Conservation (phyloP, 805 yeast species). For the Lachancea fermentati region DNA sequence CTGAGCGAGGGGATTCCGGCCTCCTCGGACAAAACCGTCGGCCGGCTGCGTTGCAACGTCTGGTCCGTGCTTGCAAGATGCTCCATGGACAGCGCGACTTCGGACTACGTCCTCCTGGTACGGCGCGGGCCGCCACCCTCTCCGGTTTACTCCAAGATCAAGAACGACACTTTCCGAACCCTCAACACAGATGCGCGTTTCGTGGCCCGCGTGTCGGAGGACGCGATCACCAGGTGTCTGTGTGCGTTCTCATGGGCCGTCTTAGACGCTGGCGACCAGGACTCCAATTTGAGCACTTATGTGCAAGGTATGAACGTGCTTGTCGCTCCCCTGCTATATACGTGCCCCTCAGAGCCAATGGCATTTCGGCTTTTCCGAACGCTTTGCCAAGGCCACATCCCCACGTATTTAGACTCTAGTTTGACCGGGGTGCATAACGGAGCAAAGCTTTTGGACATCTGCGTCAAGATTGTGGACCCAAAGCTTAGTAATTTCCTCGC, state of each 20-base stretch:
- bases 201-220: conserved; percentile 62
- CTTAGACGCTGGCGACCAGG: conserved; percentile 12
- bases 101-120: conserved; percentile 49
- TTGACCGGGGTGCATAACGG: conserved; percentile 81
- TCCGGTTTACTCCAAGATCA: conserved; percentile 53
- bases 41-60: conserved; percentile 49
- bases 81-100: conserved; percentile 48
- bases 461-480: conserved; percentile 67
- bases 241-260: conserved; percentile 62
- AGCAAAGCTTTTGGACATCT: conserved; percentile 60
- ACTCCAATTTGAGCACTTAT: conserved; percentile 36
- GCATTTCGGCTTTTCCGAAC: conserved; percentile 69
- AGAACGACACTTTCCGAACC: conserved; percentile 82
- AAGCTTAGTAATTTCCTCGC: conserved; percentile 49
- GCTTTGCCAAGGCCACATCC: conserved; percentile 59
- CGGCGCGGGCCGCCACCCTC: conserved; percentile 52
- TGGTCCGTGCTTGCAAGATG: conserved; percentile 76
- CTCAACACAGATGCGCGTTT: conserved; percentile 67
- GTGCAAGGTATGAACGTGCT: conserved; percentile 93
- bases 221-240: conserved; percentile 58
- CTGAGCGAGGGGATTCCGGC: conserved; percentile 23
- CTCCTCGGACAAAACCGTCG: conserved; percentile 14
- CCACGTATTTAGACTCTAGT: conserved; percentile 71
- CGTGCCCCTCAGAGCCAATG: conserved; percentile 76
- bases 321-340: conserved; percentile 75